Conservation (phyloP, 2,329 filamentous ascomycete genomes). For the Aspergillus intermedius region DNA sequence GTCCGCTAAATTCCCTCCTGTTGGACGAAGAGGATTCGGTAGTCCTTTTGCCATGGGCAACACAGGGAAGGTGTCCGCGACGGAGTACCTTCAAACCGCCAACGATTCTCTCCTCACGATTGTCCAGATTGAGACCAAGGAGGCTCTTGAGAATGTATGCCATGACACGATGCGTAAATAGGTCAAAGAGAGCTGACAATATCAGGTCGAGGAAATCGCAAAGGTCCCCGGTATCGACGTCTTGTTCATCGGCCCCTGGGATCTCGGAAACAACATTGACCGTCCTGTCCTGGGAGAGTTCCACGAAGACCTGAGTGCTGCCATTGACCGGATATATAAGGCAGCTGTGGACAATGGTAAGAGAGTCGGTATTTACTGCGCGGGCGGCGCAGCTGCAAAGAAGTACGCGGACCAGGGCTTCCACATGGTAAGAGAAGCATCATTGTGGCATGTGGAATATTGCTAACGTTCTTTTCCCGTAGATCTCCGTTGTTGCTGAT, state of each 20-base stretch:
- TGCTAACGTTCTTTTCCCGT: not conserved
- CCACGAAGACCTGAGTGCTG: constrained; percentile 45
- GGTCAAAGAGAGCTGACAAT: not conserved
- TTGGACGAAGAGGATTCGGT: constrained; percentile 51
- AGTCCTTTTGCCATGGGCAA: constrained; percentile 48
- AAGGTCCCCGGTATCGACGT: constrained; percentile 48
- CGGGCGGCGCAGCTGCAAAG: constrained; percentile 45
- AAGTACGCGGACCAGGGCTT: constrained; percentile 49
- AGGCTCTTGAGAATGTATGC: constrained; percentile 32
- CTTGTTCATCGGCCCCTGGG: constrained; percentile 50
- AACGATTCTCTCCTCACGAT: constrained; percentile 49
- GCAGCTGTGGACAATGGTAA: constrained; percentile 50
- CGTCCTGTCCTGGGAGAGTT: constrained; percentile 45
- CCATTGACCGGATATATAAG: constrained; percentile 46
- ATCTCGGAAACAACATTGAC: constrained; percentile 54
- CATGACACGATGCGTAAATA: not conserved
- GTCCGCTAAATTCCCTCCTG: constrained; percentile 51
- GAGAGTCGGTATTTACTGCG: constrained; percentile 50
- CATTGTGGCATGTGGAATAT: not conserved
- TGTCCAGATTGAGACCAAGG: constrained; percentile 38
- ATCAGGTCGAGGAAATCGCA: constrained; percentile 44
- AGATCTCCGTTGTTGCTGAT: constrained; percentile 41
- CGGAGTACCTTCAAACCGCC: constrained; percentile 50
- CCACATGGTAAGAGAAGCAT: constrained; percentile 44
- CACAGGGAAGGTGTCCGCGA: constrained; percentile 29